A percentile compares a stretch with the other conserved stretches of the same genome.
phyloP scores from a whole-genome alignment of 129 eudicot genomes.

The Helianthus tuberosus region DNA sequence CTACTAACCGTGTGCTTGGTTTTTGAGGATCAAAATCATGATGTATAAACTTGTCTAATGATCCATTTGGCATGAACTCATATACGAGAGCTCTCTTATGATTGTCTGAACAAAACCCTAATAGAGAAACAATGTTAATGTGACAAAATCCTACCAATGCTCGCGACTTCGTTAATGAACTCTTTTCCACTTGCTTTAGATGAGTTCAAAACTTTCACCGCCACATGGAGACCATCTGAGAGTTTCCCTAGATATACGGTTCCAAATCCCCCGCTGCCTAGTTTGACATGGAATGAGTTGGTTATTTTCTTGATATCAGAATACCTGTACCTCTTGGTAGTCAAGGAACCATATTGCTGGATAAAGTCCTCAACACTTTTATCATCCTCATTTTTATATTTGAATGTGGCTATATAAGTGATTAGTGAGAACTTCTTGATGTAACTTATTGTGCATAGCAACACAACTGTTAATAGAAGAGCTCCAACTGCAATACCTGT shows the following conservation, averaged over 20 bases:
- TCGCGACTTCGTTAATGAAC: constrained; percentile 6
- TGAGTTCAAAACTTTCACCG: neutral
- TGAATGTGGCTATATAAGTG: neutral
- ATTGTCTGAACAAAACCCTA: constrained; percentile 11
- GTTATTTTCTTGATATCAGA: constrained; percentile 4
- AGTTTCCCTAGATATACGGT: neutral
- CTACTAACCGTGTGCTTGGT: neutral
- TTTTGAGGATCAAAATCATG: neutral
- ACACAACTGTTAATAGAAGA: neutral
- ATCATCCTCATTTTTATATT: neutral
- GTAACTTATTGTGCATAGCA: neutral
- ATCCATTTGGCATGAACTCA: constrained; percentile 14
- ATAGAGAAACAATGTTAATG: neutral
- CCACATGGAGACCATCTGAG: neutral
- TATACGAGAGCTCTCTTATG: neutral
- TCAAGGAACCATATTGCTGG: constrained; percentile 13
- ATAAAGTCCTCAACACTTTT: constrained; percentile 7
- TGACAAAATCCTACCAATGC: constrained; percentile 9
- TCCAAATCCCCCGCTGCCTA: constrained; percentile 11
- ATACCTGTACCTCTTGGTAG: constrained; percentile 6
- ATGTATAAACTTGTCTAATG: constrained; percentile 7
- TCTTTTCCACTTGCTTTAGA: constrained; percentile 8
- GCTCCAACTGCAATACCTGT: neutral
- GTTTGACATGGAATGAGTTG: neutral
- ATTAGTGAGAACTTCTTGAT: neutral